Conservation (phyloP, 257 asterid genomes). For the Penstemon eatonii region DNA sequence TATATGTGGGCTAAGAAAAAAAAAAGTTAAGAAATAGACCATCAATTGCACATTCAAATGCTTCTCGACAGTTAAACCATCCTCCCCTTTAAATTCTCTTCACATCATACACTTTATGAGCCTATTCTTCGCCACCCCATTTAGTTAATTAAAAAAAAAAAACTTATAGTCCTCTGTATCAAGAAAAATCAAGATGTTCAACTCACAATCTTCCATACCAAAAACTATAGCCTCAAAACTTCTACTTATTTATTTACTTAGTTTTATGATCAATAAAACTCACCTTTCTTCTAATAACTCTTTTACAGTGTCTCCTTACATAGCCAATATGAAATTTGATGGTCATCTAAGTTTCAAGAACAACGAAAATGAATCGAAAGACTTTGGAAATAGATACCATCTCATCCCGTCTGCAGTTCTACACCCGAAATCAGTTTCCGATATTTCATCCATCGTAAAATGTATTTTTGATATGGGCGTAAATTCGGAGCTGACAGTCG, state of each 20-base stretch:
- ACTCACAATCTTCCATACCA: slow-evolving; percentile 36
- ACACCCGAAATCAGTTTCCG: slow-evolving; percentile 72
- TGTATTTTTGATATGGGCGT: slow-evolving; percentile 46
- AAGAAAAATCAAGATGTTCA: slow-evolving; percentile 28
- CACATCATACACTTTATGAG: slow-evolving; percentile 5
- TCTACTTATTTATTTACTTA: slow-evolving; percentile 43
- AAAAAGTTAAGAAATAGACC: neutral
- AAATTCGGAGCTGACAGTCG: slow-evolving; percentile 56
- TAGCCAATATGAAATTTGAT: slow-evolving; percentile 45
- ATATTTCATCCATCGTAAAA: slow-evolving; percentile 56
- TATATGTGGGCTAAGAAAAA: neutral
- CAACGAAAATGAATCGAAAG: slow-evolving; percentile 57
- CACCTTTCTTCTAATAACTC: slow-evolving; percentile 43
- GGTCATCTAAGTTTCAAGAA: slow-evolving; percentile 56
- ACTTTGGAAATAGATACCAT: slow-evolving; percentile 70
- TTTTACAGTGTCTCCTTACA: slow-evolving; percentile 31
- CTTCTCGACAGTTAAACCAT: neutral
- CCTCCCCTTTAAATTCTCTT: slow-evolving; percentile 42
- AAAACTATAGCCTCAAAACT: slow-evolving; percentile 41
- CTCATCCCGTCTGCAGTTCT: slow-evolving; percentile 64
- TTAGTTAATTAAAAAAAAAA: slow-evolving; percentile 9
- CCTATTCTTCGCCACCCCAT: slow-evolving; percentile 16
- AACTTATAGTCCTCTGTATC: neutral
- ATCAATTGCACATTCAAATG: slow-evolving; percentile 12
- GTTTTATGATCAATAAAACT: slow-evolving; percentile 43